These are phyloP conservation scores for Phaffomyces opuntiae DNA, from an alignment of 805 yeast genomes.

Conservation along the genomic window DNA sequence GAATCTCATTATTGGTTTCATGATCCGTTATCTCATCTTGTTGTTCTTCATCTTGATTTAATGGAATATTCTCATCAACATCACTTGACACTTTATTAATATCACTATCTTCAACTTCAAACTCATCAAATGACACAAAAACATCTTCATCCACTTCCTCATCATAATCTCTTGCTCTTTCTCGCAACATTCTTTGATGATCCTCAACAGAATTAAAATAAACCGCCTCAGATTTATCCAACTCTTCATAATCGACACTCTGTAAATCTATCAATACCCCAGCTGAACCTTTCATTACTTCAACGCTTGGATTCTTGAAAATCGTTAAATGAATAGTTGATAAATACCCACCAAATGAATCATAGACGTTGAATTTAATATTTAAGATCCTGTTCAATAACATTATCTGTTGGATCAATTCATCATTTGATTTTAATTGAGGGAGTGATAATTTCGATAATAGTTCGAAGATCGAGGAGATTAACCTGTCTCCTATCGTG, in stretches of 20 bases:
- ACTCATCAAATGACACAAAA: too few species aligned
- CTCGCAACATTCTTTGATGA: too few species aligned
- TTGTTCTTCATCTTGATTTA: too few species aligned
- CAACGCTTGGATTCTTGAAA: neutral
- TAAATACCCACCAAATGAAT: conserved; percentile 3
- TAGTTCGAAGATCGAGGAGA: neutral
- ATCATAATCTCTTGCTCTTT: neutral
- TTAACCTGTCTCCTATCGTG: neutral
- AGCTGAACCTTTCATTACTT: neutral
- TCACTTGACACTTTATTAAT: too few species aligned
- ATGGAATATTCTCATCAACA: too few species aligned
- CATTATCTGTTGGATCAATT: neutral
- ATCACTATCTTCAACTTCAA: neutral
- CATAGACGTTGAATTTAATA: conserved; percentile 2
- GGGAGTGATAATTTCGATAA: neutral
- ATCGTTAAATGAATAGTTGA: conserved; percentile 1
- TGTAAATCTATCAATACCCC: neutral
- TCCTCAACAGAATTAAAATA: neutral
- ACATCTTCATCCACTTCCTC: too few species aligned
- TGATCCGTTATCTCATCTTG: neutral
- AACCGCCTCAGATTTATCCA: neutral
- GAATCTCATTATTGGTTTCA: neutral
- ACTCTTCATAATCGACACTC: neutral
- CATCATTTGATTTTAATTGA: neutral
- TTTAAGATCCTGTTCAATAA: conserved; percentile 1